phyloP scores from a whole-genome alignment of 192 early-diverging fungal genomes.

The Anaeromyces robustus region DNA sequence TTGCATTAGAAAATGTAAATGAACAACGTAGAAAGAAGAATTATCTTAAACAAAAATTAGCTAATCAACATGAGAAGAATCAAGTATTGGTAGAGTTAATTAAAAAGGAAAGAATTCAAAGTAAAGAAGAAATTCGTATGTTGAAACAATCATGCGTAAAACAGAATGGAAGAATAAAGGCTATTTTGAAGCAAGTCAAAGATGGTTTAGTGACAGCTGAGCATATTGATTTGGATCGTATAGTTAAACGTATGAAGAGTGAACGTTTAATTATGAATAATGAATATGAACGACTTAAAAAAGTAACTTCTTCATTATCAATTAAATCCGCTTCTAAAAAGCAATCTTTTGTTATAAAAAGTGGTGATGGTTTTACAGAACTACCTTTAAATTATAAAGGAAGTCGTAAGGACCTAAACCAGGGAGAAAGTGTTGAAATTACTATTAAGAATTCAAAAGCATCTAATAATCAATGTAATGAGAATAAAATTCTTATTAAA shows the following conservation, averaged over 20 bases:
- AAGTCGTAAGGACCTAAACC: not conserved
- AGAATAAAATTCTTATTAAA: not conserved
- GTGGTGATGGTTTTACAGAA: not conserved
- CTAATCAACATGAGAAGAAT: not conserved
- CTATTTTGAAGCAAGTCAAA: not conserved
- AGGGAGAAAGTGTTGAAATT: not conserved
- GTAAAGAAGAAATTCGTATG: not conserved
- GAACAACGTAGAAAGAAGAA: not conserved
- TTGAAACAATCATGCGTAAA: not conserved
- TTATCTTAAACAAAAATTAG: not conserved
- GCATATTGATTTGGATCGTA: not conserved
- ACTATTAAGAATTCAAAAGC: not conserved
- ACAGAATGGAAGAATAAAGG: not conserved
- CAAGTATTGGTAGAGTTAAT: not conserved
- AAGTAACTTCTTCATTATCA: not conserved
- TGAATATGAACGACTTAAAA: not conserved
- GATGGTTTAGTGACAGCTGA: not conserved
- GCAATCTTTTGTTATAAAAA: not conserved
- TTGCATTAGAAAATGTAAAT: not conserved
- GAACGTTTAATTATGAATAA: not conserved
- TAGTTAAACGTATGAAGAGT: not conserved
- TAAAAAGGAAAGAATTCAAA: not conserved
- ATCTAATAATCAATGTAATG: not conserved
- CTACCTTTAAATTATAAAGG: not conserved
- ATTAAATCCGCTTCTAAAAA: not conserved